A percentile compares a stretch with the other conserved stretches of the same genome.
phyloP scores from a whole-genome alignment of 106 monocot species.

The Acorus calamus region DNA sequence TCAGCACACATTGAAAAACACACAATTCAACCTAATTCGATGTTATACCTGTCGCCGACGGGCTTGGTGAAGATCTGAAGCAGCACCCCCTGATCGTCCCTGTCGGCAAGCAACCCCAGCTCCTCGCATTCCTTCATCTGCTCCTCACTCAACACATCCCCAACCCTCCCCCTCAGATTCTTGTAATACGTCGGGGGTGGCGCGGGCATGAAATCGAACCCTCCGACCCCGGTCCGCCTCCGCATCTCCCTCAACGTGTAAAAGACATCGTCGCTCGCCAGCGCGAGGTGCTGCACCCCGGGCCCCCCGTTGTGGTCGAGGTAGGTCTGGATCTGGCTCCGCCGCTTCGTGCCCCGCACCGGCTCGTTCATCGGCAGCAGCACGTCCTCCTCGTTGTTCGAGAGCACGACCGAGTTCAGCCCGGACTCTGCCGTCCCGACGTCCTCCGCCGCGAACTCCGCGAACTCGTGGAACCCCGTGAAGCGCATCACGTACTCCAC shows the following conservation, averaged over 20 bases:
- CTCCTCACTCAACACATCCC: constrained; percentile 63
- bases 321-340: constrained; percentile 91
- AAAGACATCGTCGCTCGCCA: constrained; percentile 48
- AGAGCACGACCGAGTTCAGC: constrained; percentile 82
- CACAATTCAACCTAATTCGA: too few species aligned
- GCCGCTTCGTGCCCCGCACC: constrained; percentile 53
- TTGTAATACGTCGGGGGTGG: constrained; percentile 79
- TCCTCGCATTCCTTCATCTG: constrained; percentile 82
- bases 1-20: background rate
- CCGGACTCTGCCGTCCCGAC: constrained; percentile 88
- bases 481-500: constrained; percentile 52
- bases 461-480: constrained; percentile 91
- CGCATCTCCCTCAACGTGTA: constrained; percentile 58
- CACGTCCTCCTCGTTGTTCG: constrained; percentile 78
- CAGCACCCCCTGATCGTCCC: constrained; percentile 82
- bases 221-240: constrained; percentile 27
- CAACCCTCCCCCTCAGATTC: constrained; percentile 46
- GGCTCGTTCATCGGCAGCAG: constrained; percentile 82
- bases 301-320: constrained; percentile 75
- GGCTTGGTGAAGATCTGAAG: constrained; percentile 96
- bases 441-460: constrained; percentile 83
- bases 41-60: constrained; percentile 73
- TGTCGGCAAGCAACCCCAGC: constrained; percentile 72
- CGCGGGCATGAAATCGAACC: constrained; percentile 77
- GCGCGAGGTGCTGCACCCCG: constrained; percentile 81